Conservation (phyloP, 2,329 filamentous ascomycete species). For the Chrysoporthe cubensis region DNA sequence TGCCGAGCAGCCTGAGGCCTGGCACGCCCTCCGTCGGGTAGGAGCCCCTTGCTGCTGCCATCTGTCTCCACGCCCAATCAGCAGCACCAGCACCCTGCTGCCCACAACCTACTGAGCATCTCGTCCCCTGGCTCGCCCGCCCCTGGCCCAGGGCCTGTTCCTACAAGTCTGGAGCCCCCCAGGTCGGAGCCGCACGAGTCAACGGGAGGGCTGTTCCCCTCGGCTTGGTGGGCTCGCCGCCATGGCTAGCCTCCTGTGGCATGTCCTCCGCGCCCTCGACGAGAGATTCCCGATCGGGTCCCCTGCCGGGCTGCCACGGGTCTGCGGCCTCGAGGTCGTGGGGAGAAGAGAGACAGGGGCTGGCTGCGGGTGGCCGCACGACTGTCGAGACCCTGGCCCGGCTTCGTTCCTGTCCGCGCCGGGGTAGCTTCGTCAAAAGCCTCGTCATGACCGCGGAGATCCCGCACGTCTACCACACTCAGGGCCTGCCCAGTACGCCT, state of each 20-base stretch:
- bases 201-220: not conserved
- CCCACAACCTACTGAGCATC: not conserved
- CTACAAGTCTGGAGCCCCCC: not conserved
- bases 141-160: not conserved
- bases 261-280: not conserved
- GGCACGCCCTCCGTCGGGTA: not conserved
- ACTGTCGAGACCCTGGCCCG: constrained; percentile 19
- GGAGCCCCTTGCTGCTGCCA: no score
- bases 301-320: not conserved
- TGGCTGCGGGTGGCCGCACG: constrained; percentile 15
- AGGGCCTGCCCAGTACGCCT: constrained; percentile 24
- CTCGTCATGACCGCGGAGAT: constrained; percentile 17
- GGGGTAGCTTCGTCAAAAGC: constrained; percentile 12
- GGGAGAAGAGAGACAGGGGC: not conserved
- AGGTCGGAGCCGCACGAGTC: not conserved
- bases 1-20: not conserved
- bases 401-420: constrained; percentile 17
- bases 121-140: not conserved
- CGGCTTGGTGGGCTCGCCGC: not conserved
- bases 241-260: not conserved
- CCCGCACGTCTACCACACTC: constrained; percentile 16
- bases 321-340: not conserved
- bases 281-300: not conserved
- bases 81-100: not conserved
- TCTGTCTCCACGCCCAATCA: not conserved